A percentile compares a stretch with the other conserved stretches of the same genome.
Evolutionary conservation across 2,329 filamentous ascomycete genomes (phyloP).

Genomic region (Cladosporium sp.): DNA sequence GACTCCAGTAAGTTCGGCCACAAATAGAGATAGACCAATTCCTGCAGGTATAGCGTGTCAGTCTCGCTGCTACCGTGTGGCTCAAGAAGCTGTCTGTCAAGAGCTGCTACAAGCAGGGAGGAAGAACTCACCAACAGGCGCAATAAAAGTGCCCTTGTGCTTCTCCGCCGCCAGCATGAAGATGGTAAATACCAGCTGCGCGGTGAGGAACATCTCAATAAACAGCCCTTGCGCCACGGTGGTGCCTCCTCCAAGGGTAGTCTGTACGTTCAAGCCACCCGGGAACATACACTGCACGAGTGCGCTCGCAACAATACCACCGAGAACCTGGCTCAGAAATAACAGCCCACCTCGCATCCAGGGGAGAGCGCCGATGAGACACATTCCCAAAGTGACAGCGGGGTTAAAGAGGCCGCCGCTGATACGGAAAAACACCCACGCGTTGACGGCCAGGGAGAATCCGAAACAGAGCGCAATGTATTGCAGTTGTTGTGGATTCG

Average conservation of each 20-base stretch:
- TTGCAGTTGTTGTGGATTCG: constrained; percentile 39
- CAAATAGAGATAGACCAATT: constrained; percentile 49
- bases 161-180: constrained; percentile 46
- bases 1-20: constrained; percentile 44
- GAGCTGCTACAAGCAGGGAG: background rate
- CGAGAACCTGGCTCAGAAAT: constrained; percentile 41
- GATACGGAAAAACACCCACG: constrained; percentile 40
- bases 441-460: constrained; percentile 44
- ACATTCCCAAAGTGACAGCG: constrained; percentile 36
- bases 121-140: constrained; percentile 34
- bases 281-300: constrained; percentile 40
- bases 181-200: constrained; percentile 43
- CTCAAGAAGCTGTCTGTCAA: background rate
- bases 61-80: background rate
- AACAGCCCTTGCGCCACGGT: constrained; percentile 41
- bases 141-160: constrained; percentile 45
- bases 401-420: constrained; percentile 39
- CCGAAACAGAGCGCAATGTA: constrained; percentile 41
- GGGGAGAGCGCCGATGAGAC: constrained; percentile 38
- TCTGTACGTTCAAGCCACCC: constrained; percentile 39
- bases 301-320: constrained; percentile 37
- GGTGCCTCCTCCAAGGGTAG: constrained; percentile 37
- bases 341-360: constrained; percentile 37
- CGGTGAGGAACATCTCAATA: constrained; percentile 44
- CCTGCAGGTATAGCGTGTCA: background rate